Evolutionary conservation across 78 protist species (phyloP), one percentile per base, ranked within the genome.

Genomic region (Tieghemostelium lacteum): DNA sequence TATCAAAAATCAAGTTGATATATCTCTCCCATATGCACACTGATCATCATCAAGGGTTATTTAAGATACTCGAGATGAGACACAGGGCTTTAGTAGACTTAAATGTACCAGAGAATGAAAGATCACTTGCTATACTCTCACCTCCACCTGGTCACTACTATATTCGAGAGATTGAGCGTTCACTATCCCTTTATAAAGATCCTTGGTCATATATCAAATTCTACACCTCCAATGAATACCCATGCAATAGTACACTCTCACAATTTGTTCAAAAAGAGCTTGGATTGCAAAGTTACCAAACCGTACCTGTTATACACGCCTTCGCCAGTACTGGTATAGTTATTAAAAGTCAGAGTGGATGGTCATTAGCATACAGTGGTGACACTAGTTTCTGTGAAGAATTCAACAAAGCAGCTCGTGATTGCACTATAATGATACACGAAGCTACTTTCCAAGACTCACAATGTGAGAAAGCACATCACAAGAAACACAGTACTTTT

Each of bases 31-130:
- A 80, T 55, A 17, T 80, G 7, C 88, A 80, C 55, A 61, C 76
- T 16, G 88, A 80, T 80, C 88, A 80, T 67, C 88, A 80, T 55
- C 77, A 80, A 57, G 76, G 74, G 37, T 22, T 80, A 10, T 42
- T 29, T 7, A 80, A 80, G 42, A 24, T 80, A 2, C 6, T 80
- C 3, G 58, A 80, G n/a, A 58, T 42, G 39, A 28, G 88, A 22
- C 88, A 80, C 29, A 16, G 22, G 4, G 88, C 88, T n/a, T 36
- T 80, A 28, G 88, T 55, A 6, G 58, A 80, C 26, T 55, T 67
- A 2, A 22, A 40, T 22, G 54, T 67, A 20, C 77, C 88, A n/a
- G 36, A 66, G 20, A 57, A 67, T 17, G 54, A 80, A 28, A 28
- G 88, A 34, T 7, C 37, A 16, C 36, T 80, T 8, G 19, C 39